Percentiles rank a stretch among this genome's conserved stretches.
phyloP scores from a whole-genome alignment of 768 basidiomycete genomes.

The Russula olivacea region DNA sequence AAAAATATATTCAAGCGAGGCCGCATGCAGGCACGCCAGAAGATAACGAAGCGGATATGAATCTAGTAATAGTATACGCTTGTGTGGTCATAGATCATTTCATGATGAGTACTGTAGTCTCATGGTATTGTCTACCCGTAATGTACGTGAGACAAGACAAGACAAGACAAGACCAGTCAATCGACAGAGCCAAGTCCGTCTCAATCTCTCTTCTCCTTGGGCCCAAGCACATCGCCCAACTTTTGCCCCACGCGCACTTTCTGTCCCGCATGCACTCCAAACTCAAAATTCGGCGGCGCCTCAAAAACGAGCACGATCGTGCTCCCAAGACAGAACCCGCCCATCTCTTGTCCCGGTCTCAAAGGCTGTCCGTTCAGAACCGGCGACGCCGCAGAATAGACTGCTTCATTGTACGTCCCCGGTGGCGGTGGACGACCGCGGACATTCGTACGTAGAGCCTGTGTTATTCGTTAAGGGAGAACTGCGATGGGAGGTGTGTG shows the following conservation, averaged over 20 bases:
- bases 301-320: constrained; percentile 97
- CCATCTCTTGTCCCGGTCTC: constrained; percentile 88
- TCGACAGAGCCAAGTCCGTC: neutral
- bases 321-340: constrained; percentile 91
- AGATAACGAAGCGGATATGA: neutral
- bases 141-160: neutral
- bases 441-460: constrained; percentile 88
- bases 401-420: constrained; percentile 88
- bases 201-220: constrained; percentile 31
- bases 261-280: constrained; percentile 67
- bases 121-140: neutral
- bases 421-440: constrained; percentile 64
- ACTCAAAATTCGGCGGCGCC: constrained; percentile 80
- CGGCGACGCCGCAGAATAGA: constrained; percentile 78
- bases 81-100: neutral
- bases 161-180: neutral
- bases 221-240: constrained; percentile 49
- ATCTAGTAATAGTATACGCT: neutral
- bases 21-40: neutral
- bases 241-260: constrained; percentile 83
- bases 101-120: neutral
- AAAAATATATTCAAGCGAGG: no score
- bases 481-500: no score
- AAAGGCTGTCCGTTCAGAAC: constrained; percentile 87
- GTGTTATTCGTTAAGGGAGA: neutral